Percentiles rank a stretch among this genome's conserved stretches.
Conservation (phyloP, 495 filamentous ascomycete species). For the Pyronema domesticum region DNA sequence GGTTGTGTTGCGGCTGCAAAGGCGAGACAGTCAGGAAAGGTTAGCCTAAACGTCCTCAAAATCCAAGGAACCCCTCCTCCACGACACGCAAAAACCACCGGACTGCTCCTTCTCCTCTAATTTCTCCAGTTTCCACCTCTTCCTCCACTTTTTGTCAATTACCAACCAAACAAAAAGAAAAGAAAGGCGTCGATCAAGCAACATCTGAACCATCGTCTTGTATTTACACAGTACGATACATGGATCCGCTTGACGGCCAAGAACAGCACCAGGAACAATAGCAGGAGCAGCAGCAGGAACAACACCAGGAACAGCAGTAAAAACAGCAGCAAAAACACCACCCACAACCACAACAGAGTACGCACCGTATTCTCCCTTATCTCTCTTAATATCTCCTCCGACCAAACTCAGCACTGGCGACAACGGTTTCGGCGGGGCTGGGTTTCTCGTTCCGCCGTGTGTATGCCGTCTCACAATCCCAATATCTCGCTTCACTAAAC, state of each 20-base stretch:
- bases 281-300: background rate
- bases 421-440: background rate
- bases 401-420: background rate
- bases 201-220: background rate
- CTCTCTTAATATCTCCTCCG: background rate
- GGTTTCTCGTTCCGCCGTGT: background rate
- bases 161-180: too few species aligned
- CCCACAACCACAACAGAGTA: background rate
- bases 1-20: background rate
- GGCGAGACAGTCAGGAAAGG: too few species aligned
- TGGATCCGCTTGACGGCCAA: background rate
- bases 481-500: background rate
- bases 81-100: too few species aligned
- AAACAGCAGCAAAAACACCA: background rate
- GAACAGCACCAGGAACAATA: background rate
- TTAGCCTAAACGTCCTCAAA: background rate
- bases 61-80: too few species aligned
- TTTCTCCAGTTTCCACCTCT: too few species aligned
- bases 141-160: too few species aligned
- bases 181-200: background rate
- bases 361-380: background rate
- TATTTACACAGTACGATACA: background rate
- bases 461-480: background rate
- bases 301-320: background rate
- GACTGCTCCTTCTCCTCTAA: too few species aligned